Evolutionary conservation across 2,329 filamentous ascomycete genomes (phyloP), one percentile per base, ranked within the genome.

Genomic region (Pseudocercospora pini-densiflorae): DNA sequence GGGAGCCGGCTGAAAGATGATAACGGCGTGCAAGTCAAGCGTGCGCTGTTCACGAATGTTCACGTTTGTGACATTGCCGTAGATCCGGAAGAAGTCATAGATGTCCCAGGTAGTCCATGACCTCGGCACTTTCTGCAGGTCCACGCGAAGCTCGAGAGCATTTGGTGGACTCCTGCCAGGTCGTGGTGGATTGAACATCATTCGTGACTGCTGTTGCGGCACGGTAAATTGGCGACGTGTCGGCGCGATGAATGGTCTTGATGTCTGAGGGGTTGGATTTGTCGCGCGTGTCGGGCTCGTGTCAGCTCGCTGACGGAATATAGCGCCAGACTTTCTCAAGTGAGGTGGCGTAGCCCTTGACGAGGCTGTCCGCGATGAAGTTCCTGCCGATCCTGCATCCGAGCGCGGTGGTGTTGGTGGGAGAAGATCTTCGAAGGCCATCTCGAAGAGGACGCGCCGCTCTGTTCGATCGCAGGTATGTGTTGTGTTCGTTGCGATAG

Each of bases 1-100:
- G 19, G 73, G 74, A 7, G 71, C 59, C 21, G 74, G 73, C 23
- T 66, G 65, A 55, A 74, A 75, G n/a, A 64, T 58, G 19, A 75
- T 47, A 4, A 58, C 62, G 23, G 68, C 72, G 19, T 55, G 54
- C 21, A 59, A 31, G 33, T 59, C 40, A 43, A 19, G 23, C n/a
- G 29, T 63, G 47, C 31, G 23, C 24, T 49, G 36, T 27, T 63
- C 24, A 5, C 54, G 19, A n/a, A 75, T 64, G 5, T 72, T 70
- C 31, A 76, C 70, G n/a, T 65, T 66, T 3, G 62, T 55, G 23
- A 75, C 53, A 31, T 61, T 67, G 5, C 68, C 68, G 21, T 64
- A 60, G 5, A 58, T n/a, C 7, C 70, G 47, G 24, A 72, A 69
- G 21, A 64, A 63, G 14, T 65, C 45, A 61, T 74, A 70, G 10